Evolutionary conservation across 2,329 filamentous ascomycete genomes (phyloP).

Genomic region (Aspergillus sp.): DNA sequence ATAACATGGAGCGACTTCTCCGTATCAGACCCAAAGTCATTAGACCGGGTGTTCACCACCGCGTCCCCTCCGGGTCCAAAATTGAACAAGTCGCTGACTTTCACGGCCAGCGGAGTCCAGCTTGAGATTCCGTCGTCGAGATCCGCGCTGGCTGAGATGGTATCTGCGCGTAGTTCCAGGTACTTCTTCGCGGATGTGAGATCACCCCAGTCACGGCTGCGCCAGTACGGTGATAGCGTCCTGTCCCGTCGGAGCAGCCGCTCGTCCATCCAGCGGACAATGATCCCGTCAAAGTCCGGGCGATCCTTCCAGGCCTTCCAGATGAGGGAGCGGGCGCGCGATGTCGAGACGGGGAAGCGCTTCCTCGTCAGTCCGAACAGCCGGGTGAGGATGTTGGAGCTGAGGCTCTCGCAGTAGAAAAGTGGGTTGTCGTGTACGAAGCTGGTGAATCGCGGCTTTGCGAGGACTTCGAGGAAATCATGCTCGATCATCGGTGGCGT

Average conservation of each 20-base stretch:
- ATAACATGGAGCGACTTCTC: constrained; percentile 52
- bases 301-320: constrained; percentile 53
- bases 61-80: constrained; percentile 56
- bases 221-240: constrained; percentile 49
- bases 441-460: constrained; percentile 44
- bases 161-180: constrained; percentile 49
- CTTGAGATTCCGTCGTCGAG: constrained; percentile 53
- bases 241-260: constrained; percentile 48
- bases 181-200: constrained; percentile 45
- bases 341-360: constrained; percentile 46
- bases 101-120: constrained; percentile 54
- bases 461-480: constrained; percentile 44
- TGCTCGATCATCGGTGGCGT: constrained; percentile 57
- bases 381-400: constrained; percentile 33
- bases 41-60: constrained; percentile 51
- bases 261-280: constrained; percentile 53
- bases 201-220: constrained; percentile 43
- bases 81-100: constrained; percentile 52
- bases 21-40: constrained; percentile 51
- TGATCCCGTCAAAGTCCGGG: constrained; percentile 49
- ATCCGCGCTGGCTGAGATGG: constrained; percentile 53
- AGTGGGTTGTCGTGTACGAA: constrained; percentile 55
- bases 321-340: constrained; percentile 49
- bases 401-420: constrained; percentile 45
- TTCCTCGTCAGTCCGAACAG: constrained; percentile 35